Percentiles rank a stretch among this genome's conserved stretches.
Conservation (phyloP, 805 yeast species). For the Starmerella stigmatis region DNA sequence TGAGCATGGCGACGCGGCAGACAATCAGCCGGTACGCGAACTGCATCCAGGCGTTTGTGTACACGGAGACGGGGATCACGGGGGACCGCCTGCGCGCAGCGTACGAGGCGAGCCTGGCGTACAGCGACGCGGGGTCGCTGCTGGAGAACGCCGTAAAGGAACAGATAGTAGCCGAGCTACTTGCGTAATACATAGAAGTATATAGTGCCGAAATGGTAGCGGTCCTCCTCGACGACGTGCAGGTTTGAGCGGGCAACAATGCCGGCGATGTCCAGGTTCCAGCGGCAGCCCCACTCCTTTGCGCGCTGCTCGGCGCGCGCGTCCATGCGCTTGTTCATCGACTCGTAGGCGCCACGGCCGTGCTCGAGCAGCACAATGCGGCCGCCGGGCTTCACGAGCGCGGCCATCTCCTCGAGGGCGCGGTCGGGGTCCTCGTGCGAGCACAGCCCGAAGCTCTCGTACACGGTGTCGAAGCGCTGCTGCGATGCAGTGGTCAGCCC, state of each 20-base stretch:
- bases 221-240: constrained; percentile 65
- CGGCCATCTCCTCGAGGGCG: constrained; percentile 64
- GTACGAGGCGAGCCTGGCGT: constrained; percentile 82
- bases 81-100: constrained; percentile 69
- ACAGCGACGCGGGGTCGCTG: constrained; percentile 56
- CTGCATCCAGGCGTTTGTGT: constrained; percentile 71
- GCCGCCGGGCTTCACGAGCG: constrained; percentile 77
- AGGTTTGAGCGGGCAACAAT: constrained; percentile 74
- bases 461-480: constrained; percentile 72
- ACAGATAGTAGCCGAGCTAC: constrained; percentile 22
- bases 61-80: constrained; percentile 76
- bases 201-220: constrained; percentile 86
- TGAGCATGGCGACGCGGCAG: constrained; percentile 49
- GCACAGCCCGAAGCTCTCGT: constrained; percentile 91
- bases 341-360: constrained; percentile 74
- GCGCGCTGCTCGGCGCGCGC: constrained; percentile 72
- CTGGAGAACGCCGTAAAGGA: constrained; percentile 66
- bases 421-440: constrained; percentile 88
- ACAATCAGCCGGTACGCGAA: constrained; percentile 79
- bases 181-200: constrained; percentile 32
- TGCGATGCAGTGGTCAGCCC: constrained; percentile 39
- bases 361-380: constrained; percentile 81
- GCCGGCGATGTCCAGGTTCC: constrained; percentile 92
- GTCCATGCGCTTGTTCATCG: constrained; percentile 71
- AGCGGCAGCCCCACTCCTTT: constrained; percentile 91